Conservation (phyloP, 208 protist genomes). For the Trypanosoma caninum region DNA sequence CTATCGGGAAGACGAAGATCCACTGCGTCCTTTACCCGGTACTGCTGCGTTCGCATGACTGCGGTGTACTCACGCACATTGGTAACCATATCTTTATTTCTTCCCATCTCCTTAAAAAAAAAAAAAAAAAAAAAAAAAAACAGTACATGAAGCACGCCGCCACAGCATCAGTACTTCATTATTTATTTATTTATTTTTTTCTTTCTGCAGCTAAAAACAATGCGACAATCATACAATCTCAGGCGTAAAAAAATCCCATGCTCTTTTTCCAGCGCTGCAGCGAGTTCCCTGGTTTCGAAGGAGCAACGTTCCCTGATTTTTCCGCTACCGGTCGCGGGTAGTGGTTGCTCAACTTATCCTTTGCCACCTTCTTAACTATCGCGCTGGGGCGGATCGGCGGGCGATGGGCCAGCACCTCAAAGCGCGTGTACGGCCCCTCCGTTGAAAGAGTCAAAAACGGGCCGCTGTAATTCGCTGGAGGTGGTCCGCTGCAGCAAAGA, state of each 20-base stretch:
- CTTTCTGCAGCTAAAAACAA: background rate
- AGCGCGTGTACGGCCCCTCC: conserved; percentile 32
- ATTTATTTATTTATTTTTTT: background rate
- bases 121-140: conserved; percentile 8
- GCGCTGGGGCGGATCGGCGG: conserved; percentile 24
- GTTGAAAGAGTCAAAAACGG: conserved; percentile 37
- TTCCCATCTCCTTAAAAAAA: background rate
- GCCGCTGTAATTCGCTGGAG: conserved; percentile 22
- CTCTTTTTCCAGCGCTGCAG: conserved; percentile 35
- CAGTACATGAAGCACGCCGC: too few species aligned
- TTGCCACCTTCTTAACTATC: background rate
- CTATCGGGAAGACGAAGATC: conserved; percentile 3
- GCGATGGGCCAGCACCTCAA: conserved; percentile 32
- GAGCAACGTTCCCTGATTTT: background rate
- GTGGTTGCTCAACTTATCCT: conserved; percentile 19
- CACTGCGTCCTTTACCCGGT: background rate
- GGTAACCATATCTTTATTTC: background rate
- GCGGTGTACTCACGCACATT: conserved; percentile 20
- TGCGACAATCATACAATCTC: background rate
- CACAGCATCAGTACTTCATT: background rate
- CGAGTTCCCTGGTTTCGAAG: conserved; percentile 5
- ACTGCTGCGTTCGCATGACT: conserved; percentile 19
- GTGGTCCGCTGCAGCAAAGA: conserved; percentile 5
- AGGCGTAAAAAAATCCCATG: conserved; percentile 26
- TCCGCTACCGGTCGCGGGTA: conserved; percentile 16